These are phyloP conservation scores for Chrysanthemum lavandulifolium DNA, from an alignment of 129 eudicot genomes.

Conservation along the genomic window DNA sequence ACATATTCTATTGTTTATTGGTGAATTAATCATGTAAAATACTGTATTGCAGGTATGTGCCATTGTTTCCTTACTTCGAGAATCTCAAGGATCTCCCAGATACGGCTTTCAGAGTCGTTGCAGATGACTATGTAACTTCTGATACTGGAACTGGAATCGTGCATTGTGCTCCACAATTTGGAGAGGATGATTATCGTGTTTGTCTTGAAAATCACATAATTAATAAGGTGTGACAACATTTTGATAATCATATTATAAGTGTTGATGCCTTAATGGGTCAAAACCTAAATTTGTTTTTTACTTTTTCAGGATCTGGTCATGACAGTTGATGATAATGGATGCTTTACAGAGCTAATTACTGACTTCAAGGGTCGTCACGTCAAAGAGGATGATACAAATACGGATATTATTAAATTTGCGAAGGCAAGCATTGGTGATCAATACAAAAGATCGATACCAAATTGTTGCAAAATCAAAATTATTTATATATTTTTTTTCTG, in stretches of 20 bases:
- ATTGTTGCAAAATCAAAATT: conserved; percentile 4
- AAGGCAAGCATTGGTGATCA: conserved; percentile 43
- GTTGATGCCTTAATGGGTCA: background rate
- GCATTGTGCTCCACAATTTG: conserved; percentile 91
- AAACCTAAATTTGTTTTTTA: background rate
- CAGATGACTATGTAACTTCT: conserved; percentile 56
- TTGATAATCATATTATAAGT: too few relatives aligned
- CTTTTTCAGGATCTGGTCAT: conserved; percentile 17
- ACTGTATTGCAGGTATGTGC: conserved; percentile 19
- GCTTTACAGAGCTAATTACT: conserved; percentile 67
- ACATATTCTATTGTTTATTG: too few relatives aligned
- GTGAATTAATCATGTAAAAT: too few relatives aligned
- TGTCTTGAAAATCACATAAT: conserved; percentile 66
- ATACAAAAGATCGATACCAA: background rate
- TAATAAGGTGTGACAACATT: conserved; percentile 35
- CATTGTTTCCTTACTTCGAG: conserved; percentile 9
- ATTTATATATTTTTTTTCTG: background rate
- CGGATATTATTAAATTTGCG: conserved; percentile 70
- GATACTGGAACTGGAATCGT: conserved; percentile 90
- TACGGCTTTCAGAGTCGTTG: conserved; percentile 25
- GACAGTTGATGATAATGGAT: conserved; percentile 44
- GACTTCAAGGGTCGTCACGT: conserved; percentile 64
- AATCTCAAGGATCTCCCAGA: conserved; percentile 17
- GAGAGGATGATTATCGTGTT: conserved; percentile 93
- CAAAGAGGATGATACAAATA: background rate